These are phyloP conservation scores for Metarhizium sp. DNA, from an alignment of 2,329 filamentous ascomycete species.

Conservation along the genomic window DNA sequence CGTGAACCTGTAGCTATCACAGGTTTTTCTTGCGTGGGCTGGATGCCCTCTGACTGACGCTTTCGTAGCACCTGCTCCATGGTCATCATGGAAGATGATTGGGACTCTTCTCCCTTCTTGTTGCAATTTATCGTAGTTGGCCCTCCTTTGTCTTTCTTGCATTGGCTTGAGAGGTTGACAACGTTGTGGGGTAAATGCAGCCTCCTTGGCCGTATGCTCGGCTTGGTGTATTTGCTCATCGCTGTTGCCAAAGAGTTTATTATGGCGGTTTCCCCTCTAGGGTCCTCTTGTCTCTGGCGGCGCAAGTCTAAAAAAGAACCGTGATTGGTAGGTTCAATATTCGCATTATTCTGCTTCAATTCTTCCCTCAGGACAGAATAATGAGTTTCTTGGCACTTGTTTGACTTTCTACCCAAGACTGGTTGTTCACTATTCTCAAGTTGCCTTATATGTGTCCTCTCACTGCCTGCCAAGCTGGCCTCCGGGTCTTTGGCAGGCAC, in stretches of 20 bases:
- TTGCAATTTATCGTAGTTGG: not conserved
- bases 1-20: not conserved
- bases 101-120: not conserved
- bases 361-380: not conserved
- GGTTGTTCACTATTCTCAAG: not conserved
- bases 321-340: not conserved
- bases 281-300: constrained; percentile 10
- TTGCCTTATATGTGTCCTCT: not conserved
- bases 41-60: not conserved
- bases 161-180: not conserved
- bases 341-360: not conserved
- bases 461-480: not conserved
- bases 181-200: not conserved
- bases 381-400: not conserved
- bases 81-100: not conserved
- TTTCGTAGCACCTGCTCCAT: not conserved
- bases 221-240: not conserved
- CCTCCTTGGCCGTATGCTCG: not conserved
- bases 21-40: not conserved
- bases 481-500: not conserved
- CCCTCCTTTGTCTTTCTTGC: not conserved
- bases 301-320: constrained; percentile 28
- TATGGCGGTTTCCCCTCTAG: not conserved
- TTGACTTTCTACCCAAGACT: not conserved
- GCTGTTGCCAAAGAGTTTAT: not conserved